Conservation (phyloP, 495 filamentous ascomycete genomes). For the Chaetomidium leptoderma region DNA sequence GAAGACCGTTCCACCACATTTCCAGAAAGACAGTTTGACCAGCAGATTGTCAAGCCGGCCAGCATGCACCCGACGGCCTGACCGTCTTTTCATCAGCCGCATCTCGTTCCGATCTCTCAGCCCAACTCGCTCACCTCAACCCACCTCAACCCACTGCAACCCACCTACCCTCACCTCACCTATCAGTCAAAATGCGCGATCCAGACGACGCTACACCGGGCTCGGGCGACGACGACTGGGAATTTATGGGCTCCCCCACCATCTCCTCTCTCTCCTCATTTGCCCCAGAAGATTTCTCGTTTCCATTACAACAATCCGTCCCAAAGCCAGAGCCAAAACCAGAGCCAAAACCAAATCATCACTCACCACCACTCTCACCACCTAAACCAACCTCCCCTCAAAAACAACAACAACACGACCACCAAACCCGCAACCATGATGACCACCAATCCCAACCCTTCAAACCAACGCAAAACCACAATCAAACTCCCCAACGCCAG, state of each 20-base stretch:
- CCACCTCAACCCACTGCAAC: not conserved
- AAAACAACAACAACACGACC: not conserved
- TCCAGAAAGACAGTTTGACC: too few relatives aligned
- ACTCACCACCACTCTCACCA: not conserved
- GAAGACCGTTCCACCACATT: too few relatives aligned
- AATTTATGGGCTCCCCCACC: slow-evolving; percentile 11
- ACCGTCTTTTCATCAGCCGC: not conserved
- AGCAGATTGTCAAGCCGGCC: not conserved
- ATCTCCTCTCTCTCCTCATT: slow-evolving; percentile 23
- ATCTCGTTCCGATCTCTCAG: not conserved
- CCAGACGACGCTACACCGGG: slow-evolving; percentile 13
- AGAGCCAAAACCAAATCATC: not conserved
- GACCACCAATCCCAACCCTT: not conserved
- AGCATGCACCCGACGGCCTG: not conserved
- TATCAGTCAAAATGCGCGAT: not conserved
- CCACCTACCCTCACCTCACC: not conserved
- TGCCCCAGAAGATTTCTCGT: slow-evolving; percentile 15
- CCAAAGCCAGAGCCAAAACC: not conserved
- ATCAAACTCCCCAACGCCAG: not conserved
- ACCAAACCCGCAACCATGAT: not conserved
- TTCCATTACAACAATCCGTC: not conserved
- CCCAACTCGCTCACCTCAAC: not conserved
- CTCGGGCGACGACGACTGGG: slow-evolving; percentile 19
- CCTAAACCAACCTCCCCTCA: not conserved
- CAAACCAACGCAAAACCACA: not conserved